Evolutionary conservation across 2,329 filamentous ascomycete species (phyloP).

Genomic region (Colletotrichum tanaceti): DNA sequence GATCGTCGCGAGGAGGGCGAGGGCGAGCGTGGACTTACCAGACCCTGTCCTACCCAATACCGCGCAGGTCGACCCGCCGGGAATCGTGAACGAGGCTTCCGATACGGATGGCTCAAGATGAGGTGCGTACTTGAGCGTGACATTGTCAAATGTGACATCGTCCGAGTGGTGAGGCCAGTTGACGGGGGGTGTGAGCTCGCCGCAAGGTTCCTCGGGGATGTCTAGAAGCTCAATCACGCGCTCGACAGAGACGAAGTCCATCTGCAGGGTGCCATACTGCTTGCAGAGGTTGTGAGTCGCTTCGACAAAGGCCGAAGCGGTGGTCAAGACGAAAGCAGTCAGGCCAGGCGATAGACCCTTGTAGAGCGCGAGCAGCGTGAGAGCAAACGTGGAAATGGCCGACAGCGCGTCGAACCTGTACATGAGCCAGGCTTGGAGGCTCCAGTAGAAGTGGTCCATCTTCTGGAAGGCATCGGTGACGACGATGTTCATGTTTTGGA

Average conservation of each 20-base stretch:
- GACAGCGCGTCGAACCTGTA: conserved; percentile 82
- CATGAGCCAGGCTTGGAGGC: conserved; percentile 84
- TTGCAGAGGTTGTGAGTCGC: conserved; percentile 81
- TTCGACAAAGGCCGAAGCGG: conserved; percentile 75
- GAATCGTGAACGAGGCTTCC: conserved; percentile 78
- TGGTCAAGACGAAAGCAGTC: conserved; percentile 84
- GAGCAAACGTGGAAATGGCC: conserved; percentile 76
- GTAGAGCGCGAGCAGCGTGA: conserved; percentile 80
- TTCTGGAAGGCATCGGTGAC: conserved; percentile 92
- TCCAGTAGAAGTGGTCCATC: conserved; percentile 97
- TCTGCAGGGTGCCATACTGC: conserved; percentile 85
- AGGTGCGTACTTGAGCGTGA: conserved; percentile 83
- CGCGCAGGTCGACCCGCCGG: conserved; percentile 69
- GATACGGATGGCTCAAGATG: conserved; percentile 79
- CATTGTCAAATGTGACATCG: conserved; percentile 79
- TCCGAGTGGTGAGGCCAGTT: conserved; percentile 80
- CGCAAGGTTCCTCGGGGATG: conserved; percentile 79
- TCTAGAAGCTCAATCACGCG: conserved; percentile 84
- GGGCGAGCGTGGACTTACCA: conserved; percentile 82
- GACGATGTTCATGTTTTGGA: conserved; percentile 81
- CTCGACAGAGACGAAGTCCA: conserved; percentile 93
- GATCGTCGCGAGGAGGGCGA: conserved; percentile 68
- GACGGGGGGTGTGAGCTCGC: conserved; percentile 75
- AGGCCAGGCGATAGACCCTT: conserved; percentile 81
- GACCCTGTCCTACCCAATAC: conserved; percentile 87